Base-by-base conservation (phyloP, 129 eudicot species). In the Chrysanthemum makinoi region DNA sequence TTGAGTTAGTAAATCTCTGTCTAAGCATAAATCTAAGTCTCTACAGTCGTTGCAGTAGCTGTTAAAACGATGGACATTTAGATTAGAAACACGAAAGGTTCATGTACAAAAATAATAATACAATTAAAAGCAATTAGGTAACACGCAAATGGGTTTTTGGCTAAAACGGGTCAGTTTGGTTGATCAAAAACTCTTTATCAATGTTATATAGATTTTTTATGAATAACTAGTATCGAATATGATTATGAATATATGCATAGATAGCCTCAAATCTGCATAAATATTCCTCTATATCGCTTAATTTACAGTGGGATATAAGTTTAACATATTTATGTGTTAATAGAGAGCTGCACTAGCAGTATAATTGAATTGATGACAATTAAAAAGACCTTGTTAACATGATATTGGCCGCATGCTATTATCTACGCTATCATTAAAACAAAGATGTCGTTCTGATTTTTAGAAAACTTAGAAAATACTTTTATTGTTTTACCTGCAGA, bases 31-130 rank as follows among this genome's bases (percentile, higher is more conserved):
- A 68, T 95, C 96, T 53, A 95, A 84, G 80, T 95, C 99, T 82
- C 96, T 85, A 78, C 95, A 88, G 79, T 88, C 96, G 15, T 86
- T 90, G 94, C 99, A 95, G 72, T 87, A 90, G 72, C 99, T 95
- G 96, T 57, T 30, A 61, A 81, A 66, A 76, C 14, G 44, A 70
- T 15, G 46, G 10, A 47, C 2, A 52, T 9, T 39, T 7, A n/a
- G 61, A 15, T 58, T 58, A 47, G 18, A 46, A 47, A 68, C 15
- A 0, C 20, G 13, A 68, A 51, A 15, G 0, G 24, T 62, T 62
- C 48, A 59, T 2, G n/a, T 62, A 15, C 0, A 62, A 30, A 1
- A 33, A 30, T 5, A 14, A 7, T 28, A 14, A 13, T 33, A 6
- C n/a, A 15, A 14, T 33, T 62, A 28, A 15, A 10, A 24, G 65